Evolutionary conservation across 345 rosid species (phyloP).

Genomic region (Diplotaxis tenuifolia): DNA sequence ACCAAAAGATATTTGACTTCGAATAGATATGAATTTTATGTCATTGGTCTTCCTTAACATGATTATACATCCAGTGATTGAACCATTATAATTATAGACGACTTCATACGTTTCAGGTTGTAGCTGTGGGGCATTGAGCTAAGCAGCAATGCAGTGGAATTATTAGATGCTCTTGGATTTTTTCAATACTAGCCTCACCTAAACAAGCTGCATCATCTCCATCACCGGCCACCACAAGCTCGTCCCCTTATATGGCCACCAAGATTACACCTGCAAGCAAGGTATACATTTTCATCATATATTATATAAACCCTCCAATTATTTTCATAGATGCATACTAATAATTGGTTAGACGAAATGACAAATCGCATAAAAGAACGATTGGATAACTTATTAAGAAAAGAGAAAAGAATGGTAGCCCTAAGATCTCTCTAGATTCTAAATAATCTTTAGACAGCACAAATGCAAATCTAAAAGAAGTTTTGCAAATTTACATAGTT

Average conservation of each 20-base stretch:
- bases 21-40: not conserved
- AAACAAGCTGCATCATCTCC: conserved; percentile 42
- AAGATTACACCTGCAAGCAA: conserved; percentile 39
- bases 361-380: conserved; percentile 19
- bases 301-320: not conserved
- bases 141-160: conserved; percentile 23
- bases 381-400: conserved; percentile 17
- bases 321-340: not conserved
- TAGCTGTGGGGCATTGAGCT: conserved; percentile 5
- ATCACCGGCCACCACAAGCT: conserved; percentile 40
- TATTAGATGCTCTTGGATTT: no score
- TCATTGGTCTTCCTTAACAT: conserved; percentile 26
- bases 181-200: not conserved
- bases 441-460: conserved; percentile 24
- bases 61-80: conserved; percentile 26
- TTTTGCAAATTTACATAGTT: conserved; percentile 14
- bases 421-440: conserved; percentile 34
- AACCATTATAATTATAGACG: conserved; percentile 33
- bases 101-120: conserved; percentile 15
- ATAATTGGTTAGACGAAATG: conserved; percentile 9
- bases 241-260: conserved; percentile 45
- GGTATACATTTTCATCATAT: not conserved
- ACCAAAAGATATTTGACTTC: conserved; percentile 13
- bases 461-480: conserved; percentile 15
- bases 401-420: conserved; percentile 27